Evolutionary conservation across 2,329 filamentous ascomycete species (phyloP).

Genomic region (Fusarium sp.): DNA sequence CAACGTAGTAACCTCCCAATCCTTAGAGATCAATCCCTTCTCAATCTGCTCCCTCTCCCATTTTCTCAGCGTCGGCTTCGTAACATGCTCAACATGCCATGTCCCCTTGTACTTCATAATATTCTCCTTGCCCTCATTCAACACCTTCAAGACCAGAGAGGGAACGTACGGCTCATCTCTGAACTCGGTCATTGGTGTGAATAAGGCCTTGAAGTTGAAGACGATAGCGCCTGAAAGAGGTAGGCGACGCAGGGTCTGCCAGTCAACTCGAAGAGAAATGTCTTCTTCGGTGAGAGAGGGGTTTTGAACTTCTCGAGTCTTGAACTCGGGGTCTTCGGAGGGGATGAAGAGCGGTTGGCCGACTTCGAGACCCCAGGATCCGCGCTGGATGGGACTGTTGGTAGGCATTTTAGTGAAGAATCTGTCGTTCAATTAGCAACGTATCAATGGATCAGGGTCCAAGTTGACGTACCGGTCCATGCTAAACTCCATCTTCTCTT

Average conservation of each 20-base stretch:
- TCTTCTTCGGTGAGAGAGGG: conserved; percentile 65
- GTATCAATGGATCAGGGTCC: rapidly evolving
- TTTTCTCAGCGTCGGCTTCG: conserved; percentile 69
- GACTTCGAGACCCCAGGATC: conserved; percentile 85
- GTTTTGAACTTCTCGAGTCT: conserved; percentile 67
- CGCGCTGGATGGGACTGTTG: conserved; percentile 80
- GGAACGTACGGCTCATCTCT: conserved; percentile 79
- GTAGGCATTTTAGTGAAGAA: conserved; percentile 83
- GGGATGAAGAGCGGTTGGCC: conserved; percentile 80
- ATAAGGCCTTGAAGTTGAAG: conserved; percentile 90
- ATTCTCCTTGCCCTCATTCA: conserved; percentile 68
- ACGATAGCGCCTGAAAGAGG: conserved; percentile 79
- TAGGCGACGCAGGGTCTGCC: conserved; percentile 84
- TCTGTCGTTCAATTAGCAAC: conserved; percentile 50
- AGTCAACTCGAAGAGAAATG: conserved; percentile 80
- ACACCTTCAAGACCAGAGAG: conserved; percentile 71
- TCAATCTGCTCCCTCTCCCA: conserved; percentile 75
- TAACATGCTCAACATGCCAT: conserved; percentile 80
- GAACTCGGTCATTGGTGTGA: conserved; percentile 78
- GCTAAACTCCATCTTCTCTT: conserved; percentile 86
- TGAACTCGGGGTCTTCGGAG: conserved; percentile 71
- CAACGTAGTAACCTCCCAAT: conserved; percentile 75
- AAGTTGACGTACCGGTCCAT: conserved; percentile 75
- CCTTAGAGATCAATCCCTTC: conserved; percentile 65
- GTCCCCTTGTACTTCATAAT: conserved; percentile 85